A percentile compares a stretch with the other conserved stretches of the same genome.
Evolutionary conservation across 2,329 filamentous ascomycete genomes (phyloP).

Genomic region (Dothideomycetes sp.): DNA sequence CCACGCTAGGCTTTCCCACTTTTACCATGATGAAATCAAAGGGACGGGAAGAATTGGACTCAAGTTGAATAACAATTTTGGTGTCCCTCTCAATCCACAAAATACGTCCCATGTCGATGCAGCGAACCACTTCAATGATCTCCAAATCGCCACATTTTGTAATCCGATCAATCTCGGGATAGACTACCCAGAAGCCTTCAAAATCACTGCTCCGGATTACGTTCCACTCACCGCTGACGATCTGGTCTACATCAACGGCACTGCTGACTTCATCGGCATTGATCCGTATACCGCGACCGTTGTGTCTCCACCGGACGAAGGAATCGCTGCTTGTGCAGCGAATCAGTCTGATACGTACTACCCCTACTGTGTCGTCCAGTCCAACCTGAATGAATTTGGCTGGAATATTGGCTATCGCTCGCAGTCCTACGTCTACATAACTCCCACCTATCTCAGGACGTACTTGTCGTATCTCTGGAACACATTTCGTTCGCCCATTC

Average conservation of each 20-base stretch:
- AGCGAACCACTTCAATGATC: slow-evolving; percentile 30
- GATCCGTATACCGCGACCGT: slow-evolving; percentile 20
- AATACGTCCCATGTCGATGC: slow-evolving; percentile 34
- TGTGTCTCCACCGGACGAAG: slow-evolving; percentile 17
- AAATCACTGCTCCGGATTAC: slow-evolving; percentile 34
- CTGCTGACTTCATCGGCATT: slow-evolving; percentile 19
- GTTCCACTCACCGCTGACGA: slow-evolving; percentile 37
- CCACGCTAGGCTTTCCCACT: slow-evolving; percentile 21
- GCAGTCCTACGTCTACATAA: slow-evolving; percentile 46
- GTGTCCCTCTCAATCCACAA: slow-evolving; percentile 24
- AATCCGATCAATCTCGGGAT: slow-evolving; percentile 42
- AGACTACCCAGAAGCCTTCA: slow-evolving; percentile 39
- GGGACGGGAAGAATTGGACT: slow-evolving; percentile 40
- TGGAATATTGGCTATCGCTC: slow-evolving; percentile 36
- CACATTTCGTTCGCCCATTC: slow-evolving; percentile 38
- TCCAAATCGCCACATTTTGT: slow-evolving; percentile 38
- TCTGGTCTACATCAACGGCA: slow-evolving; percentile 21
- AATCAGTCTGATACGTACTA: slow-evolving; percentile 19
- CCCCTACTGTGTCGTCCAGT: slow-evolving; percentile 21
- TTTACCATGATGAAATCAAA: slow-evolving; percentile 43
- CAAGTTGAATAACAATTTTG: slow-evolving; percentile 35
- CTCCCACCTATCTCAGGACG: slow-evolving; percentile 46
- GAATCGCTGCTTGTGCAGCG: slow-evolving; percentile 24
- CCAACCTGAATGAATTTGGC: slow-evolving; percentile 17
- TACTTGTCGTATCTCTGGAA: slow-evolving; percentile 49